phyloP scores from a whole-genome alignment of 2,329 filamentous ascomycete species.

The Boeremia exigua region DNA sequence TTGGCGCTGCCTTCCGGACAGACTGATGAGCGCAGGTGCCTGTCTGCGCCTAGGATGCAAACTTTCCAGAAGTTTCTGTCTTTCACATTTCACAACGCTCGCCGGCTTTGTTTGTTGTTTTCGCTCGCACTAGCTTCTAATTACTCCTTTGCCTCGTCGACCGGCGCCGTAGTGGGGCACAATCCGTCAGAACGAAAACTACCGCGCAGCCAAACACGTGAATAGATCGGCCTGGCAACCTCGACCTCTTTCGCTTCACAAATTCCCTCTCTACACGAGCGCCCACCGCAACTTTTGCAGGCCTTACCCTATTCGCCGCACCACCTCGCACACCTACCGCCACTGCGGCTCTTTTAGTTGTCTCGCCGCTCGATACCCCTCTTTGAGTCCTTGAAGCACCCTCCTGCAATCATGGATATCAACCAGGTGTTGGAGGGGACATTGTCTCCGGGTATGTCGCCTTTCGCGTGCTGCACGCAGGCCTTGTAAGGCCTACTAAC shows the following conservation, averaged over 20 bases:
- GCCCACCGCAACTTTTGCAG: slow-evolving; percentile 43
- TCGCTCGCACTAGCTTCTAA: slow-evolving; percentile 14
- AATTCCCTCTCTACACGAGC: slow-evolving; percentile 44
- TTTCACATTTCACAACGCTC: slow-evolving; percentile 1
- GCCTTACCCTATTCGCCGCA: slow-evolving; percentile 24
- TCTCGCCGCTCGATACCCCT: slow-evolving; percentile 30
- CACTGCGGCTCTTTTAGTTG: slow-evolving; percentile 25
- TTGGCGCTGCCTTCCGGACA: slow-evolving; percentile 11
- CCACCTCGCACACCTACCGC: slow-evolving; percentile 26
- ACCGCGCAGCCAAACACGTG: slow-evolving; percentile 39
- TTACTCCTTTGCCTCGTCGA: slow-evolving; percentile 21
- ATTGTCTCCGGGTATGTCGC: slow-evolving; percentile 82
- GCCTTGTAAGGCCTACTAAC: slow-evolving; percentile 43
- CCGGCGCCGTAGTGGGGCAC: slow-evolving; percentile 39
- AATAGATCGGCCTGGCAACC: slow-evolving; percentile 44
- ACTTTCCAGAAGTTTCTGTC: slow-evolving; percentile 14
- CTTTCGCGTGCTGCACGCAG: slow-evolving; percentile 16
- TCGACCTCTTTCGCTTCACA: slow-evolving; percentile 47
- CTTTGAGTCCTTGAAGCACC: slow-evolving; percentile 31
- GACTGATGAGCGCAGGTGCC: slow-evolving; percentile 6
- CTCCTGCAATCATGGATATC: slow-evolving; percentile 81
- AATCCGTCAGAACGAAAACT: slow-evolving; percentile 40
- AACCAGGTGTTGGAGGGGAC: slow-evolving; percentile 97
- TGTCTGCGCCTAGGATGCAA: slow-evolving; percentile 5
- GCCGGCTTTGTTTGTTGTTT: slow-evolving; percentile 23